These are phyloP conservation scores for Phytopythium vexans DNA, from an alignment of 352 stramenopile genomes.

Conservation along the genomic window DNA sequence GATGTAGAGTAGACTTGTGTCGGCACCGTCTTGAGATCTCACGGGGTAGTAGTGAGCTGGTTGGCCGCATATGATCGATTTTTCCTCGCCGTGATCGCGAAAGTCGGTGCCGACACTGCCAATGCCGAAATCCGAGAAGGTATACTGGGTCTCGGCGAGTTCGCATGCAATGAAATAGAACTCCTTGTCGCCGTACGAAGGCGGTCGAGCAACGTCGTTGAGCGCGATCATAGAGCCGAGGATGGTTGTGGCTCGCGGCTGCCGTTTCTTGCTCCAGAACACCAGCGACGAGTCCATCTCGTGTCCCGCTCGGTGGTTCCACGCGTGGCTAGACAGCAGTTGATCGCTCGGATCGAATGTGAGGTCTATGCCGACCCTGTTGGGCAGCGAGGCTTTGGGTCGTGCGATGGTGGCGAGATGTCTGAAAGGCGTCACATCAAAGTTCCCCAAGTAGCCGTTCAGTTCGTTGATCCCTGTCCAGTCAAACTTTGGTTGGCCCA, in stretches of 20 bases:
- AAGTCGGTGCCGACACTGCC: constrained; percentile 48
- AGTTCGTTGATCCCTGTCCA: constrained; percentile 26
- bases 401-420: constrained; percentile 31
- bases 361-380: constrained; percentile 21
- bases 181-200: constrained; percentile 73
- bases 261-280: constrained; percentile 63
- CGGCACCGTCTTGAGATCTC: constrained; percentile 14
- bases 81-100: constrained; percentile 20
- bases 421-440: constrained; percentile 44
- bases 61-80: constrained; percentile 50
- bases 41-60: constrained; percentile 58
- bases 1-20: constrained; percentile 45
- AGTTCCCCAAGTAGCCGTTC: constrained; percentile 48
- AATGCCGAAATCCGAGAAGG: constrained; percentile 63
- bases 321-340: constrained; percentile 51
- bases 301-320: constrained; percentile 61
- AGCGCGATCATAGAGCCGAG: constrained; percentile 46
- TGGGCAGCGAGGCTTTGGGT: constrained; percentile 13
- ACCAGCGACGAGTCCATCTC: constrained; percentile 73
- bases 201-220: constrained; percentile 28
- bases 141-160: constrained; percentile 63
- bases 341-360: constrained; percentile 51
- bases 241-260: constrained; percentile 62
- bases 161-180: constrained; percentile 71
- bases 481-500: constrained; percentile 25